Base-by-base conservation (phyloP, 257 asterid species). In the Ligustrum vulgare region DNA sequence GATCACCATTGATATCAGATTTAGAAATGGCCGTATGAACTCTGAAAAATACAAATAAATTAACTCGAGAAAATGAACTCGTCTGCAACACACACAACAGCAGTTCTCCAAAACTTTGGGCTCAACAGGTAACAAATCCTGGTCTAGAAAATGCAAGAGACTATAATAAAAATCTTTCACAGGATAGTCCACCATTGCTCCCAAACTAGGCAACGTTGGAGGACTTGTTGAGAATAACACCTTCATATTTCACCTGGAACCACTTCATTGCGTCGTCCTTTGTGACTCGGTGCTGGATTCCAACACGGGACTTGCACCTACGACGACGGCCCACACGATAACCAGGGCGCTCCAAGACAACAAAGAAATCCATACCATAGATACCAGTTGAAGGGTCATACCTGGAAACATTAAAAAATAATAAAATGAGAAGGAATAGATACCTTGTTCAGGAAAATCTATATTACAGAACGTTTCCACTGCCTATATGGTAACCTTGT, bases 341-440 rank as follows among this genome's bases (percentile, higher is more conserved):
- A 15, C 45, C 45, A 3, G 43, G 45, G 13, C 45, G 45, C 45
- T 39, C 45, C 45, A 39, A 9, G 45, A 39, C 84, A 0, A 83
- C 82, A 22, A 54, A 83, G 82, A 86, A 84, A 72, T 84, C 90
- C 90, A 86, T 86, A 43, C 90, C 90, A 39, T 86, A 86, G 72
- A 86, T 86, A 71, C 90, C 90, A 0, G 90, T 86, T 0, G 90
- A 86, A 1, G 90, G 90, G 43, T 86, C 90, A 58, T 86, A 86
- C 74, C 86, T 86, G 71, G 70, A 75, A 73, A 69, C 7, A 71
- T 70, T 15, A 25, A 66, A 20, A 62, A 62, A 47, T 11, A 70
- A 36, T 28, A 51, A 51, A 67, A 54, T 73, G 23, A 36, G 15
- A 47, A 41, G 6, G 28, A 12, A 43, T 1, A 2, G 13, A 78